Evolutionary conservation across 2,329 filamentous ascomycete genomes (phyloP).

Genomic region (Botrytis elliptica): DNA sequence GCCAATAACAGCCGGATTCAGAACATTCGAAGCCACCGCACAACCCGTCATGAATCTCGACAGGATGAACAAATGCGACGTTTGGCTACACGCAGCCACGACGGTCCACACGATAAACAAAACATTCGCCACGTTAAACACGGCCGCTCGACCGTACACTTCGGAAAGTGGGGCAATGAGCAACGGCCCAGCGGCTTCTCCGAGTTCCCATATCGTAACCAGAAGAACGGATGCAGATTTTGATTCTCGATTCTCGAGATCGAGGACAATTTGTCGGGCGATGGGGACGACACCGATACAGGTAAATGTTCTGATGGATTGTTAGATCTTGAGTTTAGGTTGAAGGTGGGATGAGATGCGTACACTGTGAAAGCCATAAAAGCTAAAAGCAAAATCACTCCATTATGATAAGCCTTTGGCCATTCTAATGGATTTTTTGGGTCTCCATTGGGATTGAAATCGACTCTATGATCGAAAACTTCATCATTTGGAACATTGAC

Average conservation of each 20-base stretch:
- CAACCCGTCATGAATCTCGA: conserved; percentile 39
- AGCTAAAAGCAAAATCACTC: conserved; percentile 52
- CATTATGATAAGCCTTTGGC: conserved; percentile 52
- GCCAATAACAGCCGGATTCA: conserved; percentile 47
- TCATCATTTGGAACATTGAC: conserved; percentile 6
- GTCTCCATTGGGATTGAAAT: conserved; percentile 49
- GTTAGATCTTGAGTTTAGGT: neutral
- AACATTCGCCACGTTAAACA: conserved; percentile 47
- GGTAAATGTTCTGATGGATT: conserved; percentile 51
- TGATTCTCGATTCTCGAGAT: conserved; percentile 42
- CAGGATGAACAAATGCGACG: conserved; percentile 46
- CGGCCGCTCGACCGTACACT: conserved; percentile 43
- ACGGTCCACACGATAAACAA: conserved; percentile 52
- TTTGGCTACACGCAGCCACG: conserved; percentile 45
- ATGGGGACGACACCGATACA: conserved; percentile 57
- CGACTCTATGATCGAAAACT: conserved; percentile 37
- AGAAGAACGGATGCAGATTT: conserved; percentile 38
- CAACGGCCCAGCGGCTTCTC: conserved; percentile 47
- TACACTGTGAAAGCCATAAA: conserved; percentile 58
- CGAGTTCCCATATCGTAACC: conserved; percentile 50
- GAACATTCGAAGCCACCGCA: conserved; percentile 33
- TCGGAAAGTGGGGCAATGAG: conserved; percentile 48
- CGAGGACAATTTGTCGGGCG: conserved; percentile 50
- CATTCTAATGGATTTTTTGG: conserved; percentile 54
- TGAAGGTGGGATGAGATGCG: conserved; percentile 20